Base-by-base conservation (phyloP, 208 protist species). In the Tritrichomonas musculus region DNA sequence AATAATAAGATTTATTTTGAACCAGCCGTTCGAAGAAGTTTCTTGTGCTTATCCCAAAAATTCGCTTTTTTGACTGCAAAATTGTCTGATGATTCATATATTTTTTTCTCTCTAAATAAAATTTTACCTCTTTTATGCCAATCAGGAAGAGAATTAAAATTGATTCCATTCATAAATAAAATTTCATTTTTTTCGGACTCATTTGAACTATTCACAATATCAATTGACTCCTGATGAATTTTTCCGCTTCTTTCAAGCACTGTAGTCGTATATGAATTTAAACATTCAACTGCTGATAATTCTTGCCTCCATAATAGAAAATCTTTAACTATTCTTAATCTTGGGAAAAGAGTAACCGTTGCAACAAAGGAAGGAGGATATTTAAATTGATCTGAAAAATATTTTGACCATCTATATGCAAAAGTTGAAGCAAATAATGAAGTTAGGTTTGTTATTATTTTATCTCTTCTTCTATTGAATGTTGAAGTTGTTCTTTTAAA, bases 281-380 rank as follows among this genome's bases (percentile, higher is more conserved):
- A 49, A 36, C 66, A 92, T 25, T 94, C 92, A n/a, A 92, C 60
- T 60, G 92, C 20, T 44, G 80, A 47, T 22, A 92, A 33, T 30
- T 33, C 73, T 69, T 94, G 93, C 25, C 69, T 33, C 69, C 69
- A 94, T 92, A 13, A 25, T 3, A 94, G 17, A 92, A 92, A 94
- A 69, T 94, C 93, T 25, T 93, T 41, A 14, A 94, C 39, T 36
- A 82, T 92, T 47, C 82, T 30, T 9, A 77, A 14, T 50, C 17
- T 57, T 55, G 93, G 66, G 41, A 84, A 94, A 64, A 94, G 73
- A 64, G 66, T n/a, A 47, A 92, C n/a, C 4, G 55, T 64, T 33
- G 80, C 57, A 82, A 84, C 93, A 84, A 94, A 94, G 22, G 27
- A 30, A 9, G 93, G 93, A 22, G 69, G 44, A 17, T 65, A 25